These are phyloP conservation scores for Hippophae gyantsensis DNA, from an alignment of 306 rosid genomes.

Conservation along the genomic window DNA sequence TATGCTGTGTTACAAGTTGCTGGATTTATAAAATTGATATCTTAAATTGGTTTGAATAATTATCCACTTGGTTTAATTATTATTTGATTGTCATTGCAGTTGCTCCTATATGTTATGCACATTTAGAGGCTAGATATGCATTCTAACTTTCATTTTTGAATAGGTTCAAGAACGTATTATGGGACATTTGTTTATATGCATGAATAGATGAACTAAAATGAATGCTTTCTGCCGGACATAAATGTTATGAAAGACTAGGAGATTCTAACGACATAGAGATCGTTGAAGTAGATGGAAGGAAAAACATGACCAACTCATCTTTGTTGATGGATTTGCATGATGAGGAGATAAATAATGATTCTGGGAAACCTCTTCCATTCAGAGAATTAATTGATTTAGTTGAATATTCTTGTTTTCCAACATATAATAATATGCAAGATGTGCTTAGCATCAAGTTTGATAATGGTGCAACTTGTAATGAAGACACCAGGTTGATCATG, in stretches of 20 bases:
- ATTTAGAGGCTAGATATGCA: too few relatives aligned
- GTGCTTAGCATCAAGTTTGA: constrained; percentile 9
- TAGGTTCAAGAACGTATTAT: too few relatives aligned
- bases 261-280: constrained; percentile 49
- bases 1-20: too few relatives aligned
- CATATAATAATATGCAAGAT: constrained; percentile 1
- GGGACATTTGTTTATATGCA: too few relatives aligned
- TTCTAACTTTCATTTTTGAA: too few relatives aligned
- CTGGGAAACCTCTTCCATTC: constrained; percentile 18
- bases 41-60: too few relatives aligned
- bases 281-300: constrained; percentile 33
- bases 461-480: constrained; percentile 1
- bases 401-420: constrained; percentile 1
- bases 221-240: constrained; percentile 39
- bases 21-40: too few relatives aligned
- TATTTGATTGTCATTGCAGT: too few relatives aligned
- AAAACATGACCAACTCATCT: too few relatives aligned
- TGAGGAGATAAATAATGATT: constrained; percentile 15
- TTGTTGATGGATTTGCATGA: constrained; percentile 12
- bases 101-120: too few relatives aligned
- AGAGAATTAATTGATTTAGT: constrained; percentile 1
- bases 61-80: too few relatives aligned
- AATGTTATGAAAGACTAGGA: constrained; percentile 31
- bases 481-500: constrained; percentile 10
- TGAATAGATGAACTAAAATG: constrained; percentile 51